Evolutionary conservation across 2,329 filamentous ascomycete genomes (phyloP), one percentile per base, ranked within the genome.

Genomic region (Fusarium albidum): DNA sequence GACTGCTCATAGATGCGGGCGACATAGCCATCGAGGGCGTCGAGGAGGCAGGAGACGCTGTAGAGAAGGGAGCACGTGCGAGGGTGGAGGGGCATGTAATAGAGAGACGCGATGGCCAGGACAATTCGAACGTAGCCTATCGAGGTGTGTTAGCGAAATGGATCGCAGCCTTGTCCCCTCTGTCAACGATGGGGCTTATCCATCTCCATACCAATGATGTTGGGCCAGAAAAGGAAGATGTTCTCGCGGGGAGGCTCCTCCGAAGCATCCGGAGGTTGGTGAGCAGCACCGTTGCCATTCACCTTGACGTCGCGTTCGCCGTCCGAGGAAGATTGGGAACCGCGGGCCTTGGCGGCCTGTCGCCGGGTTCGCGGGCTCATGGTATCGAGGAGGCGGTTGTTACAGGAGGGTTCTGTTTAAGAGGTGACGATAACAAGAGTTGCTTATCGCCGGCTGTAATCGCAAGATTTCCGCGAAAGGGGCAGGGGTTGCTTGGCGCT

Each of bases 51-150:
- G 21, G 94, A 98, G 53, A 99, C 79, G 71, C 88, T 94, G 82
- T 99, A 99, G 48, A 96, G 85, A 42, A 93, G 75, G 53, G 91
- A 93, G 78, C 94, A 98, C 31, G 93, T 96, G 68, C 94, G 89
- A n/a, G 94, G 94, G 74, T 99, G 95, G 47, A 98, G 85, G 44
- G 95, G 94, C 95, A 99, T 99, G 80, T 97, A 99, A 80, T 98
- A 96, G 63, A 99, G 87, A 25, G 95, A 97, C 40, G 90, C 91
- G 68, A 97, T 79, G 66, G 93, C 92, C 63, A 94, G 84, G 60
- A 94, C 77, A 69, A 95, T 89, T 68, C 91, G 87, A 52, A 78
- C 82, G 75, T 94, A 94, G 64, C 90, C 90, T 92, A 61, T 4
- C 49, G 26, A 45, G 48, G 37, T 39, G 43, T 59, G 61, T 67